A percentile compares a stretch with the other conserved stretches of the same genome.
Evolutionary conservation across 768 basidiomycete species (phyloP).

Genomic region (Kwoniella mangroviensis): DNA sequence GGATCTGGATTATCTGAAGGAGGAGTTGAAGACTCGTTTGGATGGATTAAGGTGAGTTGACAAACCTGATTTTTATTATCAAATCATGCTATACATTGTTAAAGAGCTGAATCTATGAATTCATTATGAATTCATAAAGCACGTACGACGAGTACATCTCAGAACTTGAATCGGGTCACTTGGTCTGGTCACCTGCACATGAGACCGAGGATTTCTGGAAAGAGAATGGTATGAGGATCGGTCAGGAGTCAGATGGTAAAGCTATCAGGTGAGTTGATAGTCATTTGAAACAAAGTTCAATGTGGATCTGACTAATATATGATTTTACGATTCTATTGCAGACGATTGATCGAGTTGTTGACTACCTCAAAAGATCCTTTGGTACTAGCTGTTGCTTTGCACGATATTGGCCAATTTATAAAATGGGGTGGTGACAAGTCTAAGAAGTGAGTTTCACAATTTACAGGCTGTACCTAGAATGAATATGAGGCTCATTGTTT

Average conservation of each 20-base stretch:
- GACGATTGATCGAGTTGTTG: conserved; percentile 74
- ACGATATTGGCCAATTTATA: conserved; percentile 93
- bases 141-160: conserved; percentile 96
- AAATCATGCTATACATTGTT: background rate
- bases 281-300: background rate
- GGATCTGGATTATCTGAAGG: conserved; percentile 83
- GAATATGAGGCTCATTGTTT: conserved; percentile 1
- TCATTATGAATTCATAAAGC: conserved; percentile 62
- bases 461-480: background rate
- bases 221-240: conserved; percentile 83
- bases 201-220: conserved; percentile 98
- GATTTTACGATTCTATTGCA: conserved; percentile 53
- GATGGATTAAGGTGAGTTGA: conserved; percentile 81
- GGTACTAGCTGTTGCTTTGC: conserved; percentile 87
- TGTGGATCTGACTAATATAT: background rate
- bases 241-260: conserved; percentile 78
- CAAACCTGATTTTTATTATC: background rate
- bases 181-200: conserved; percentile 95
- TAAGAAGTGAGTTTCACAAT: conserved; percentile 69
- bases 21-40: conserved; percentile 82
- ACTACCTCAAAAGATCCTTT: conserved; percentile 71
- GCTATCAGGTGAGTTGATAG: conserved; percentile 71
- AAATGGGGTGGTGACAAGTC: conserved; percentile 82
- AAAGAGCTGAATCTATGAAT: background rate
- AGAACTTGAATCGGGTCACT: conserved; percentile 83